Conservation (phyloP, 176 grass and related monocot genomes). For the Neostapfia colusana region DNA sequence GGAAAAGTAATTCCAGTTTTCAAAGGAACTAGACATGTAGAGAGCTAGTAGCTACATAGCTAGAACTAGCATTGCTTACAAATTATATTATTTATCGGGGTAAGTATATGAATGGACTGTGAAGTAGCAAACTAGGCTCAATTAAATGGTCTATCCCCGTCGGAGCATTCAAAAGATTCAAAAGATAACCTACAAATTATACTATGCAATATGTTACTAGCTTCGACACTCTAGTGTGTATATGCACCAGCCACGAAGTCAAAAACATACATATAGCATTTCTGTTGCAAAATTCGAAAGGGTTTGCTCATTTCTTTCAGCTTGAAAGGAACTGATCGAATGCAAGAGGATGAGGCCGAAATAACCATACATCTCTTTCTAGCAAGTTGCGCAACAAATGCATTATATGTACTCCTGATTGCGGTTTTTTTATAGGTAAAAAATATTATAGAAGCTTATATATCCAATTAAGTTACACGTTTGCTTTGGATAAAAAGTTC, state of each 20-base stretch:
- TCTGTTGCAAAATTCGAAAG: slow-evolving; percentile 28
- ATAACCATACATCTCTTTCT: slow-evolving; percentile 8
- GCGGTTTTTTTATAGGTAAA: neutral
- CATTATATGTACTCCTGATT: slow-evolving; percentile 5
- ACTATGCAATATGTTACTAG: neutral
- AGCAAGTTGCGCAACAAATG: slow-evolving; percentile 22
- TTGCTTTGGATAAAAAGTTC: neutral
- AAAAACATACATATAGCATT: slow-evolving; percentile 22
- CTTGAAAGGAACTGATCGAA: slow-evolving; percentile 43
- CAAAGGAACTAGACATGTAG: neutral
- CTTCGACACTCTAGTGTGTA: slow-evolving; percentile 33
- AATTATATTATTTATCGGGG: neutral
- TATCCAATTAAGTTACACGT: neutral
- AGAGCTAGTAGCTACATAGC: too few species aligned
- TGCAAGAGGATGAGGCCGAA: slow-evolving; percentile 20
- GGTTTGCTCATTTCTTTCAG: slow-evolving; percentile 27
- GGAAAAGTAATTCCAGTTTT: neutral
- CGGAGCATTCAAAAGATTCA: neutral
- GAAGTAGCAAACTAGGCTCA: neutral
- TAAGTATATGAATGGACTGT: neutral
- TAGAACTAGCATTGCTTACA: neutral
- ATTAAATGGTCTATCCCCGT: neutral
- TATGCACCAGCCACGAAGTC: slow-evolving; percentile 18
- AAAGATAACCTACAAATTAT: neutral
- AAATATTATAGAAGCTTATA: neutral